Percentiles rank a stretch among this genome's conserved stretches.
These are phyloP conservation scores for Diaporthe vaccinii DNA, from an alignment of 2,329 filamentous ascomycete species.

Conservation along the genomic window DNA sequence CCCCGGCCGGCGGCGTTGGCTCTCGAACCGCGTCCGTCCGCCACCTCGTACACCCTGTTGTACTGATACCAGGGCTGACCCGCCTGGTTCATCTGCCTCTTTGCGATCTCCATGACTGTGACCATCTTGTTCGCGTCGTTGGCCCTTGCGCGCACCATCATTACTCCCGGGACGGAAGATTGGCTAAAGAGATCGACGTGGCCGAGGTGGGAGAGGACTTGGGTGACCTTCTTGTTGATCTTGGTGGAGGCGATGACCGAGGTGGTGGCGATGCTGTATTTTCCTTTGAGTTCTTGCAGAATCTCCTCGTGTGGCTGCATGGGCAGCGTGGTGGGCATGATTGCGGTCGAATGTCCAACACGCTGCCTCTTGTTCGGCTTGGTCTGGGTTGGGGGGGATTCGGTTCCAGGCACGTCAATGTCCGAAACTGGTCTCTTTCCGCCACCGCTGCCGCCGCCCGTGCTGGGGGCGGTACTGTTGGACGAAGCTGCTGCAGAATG, in stretches of 20 bases:
- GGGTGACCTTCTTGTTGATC: slow-evolving; percentile 67
- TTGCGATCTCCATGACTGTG: slow-evolving; percentile 76
- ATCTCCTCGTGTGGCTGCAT: slow-evolving; percentile 56
- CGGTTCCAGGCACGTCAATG: slow-evolving; percentile 19
- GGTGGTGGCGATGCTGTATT: slow-evolving; percentile 64
- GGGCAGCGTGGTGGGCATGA: slow-evolving; percentile 45
- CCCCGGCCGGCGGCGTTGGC: background rate
- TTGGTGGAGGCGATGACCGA: slow-evolving; percentile 72
- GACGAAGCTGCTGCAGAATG: background rate
- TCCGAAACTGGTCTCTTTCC: slow-evolving; percentile 35
- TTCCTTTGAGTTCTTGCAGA: slow-evolving; percentile 58
- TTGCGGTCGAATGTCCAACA: slow-evolving; percentile 39
- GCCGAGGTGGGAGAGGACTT: slow-evolving; percentile 60
- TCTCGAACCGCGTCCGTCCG: slow-evolving; percentile 45
- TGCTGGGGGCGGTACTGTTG: background rate
- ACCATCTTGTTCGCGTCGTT: slow-evolving; percentile 74
- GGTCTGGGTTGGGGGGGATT: background rate
- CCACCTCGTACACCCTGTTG: slow-evolving; percentile 67
- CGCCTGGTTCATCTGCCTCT: slow-evolving; percentile 65
- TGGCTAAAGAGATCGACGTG: slow-evolving; percentile 46
- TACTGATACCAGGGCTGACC: slow-evolving; percentile 68
- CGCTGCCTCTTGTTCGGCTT: slow-evolving; percentile 44
- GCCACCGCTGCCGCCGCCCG: background rate
- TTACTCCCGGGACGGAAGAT: slow-evolving; percentile 50
- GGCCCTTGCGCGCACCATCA: slow-evolving; percentile 66